phyloP scores from a whole-genome alignment of 495 filamentous ascomycete species.

The Paragyromitra xinjiangensis region DNA sequence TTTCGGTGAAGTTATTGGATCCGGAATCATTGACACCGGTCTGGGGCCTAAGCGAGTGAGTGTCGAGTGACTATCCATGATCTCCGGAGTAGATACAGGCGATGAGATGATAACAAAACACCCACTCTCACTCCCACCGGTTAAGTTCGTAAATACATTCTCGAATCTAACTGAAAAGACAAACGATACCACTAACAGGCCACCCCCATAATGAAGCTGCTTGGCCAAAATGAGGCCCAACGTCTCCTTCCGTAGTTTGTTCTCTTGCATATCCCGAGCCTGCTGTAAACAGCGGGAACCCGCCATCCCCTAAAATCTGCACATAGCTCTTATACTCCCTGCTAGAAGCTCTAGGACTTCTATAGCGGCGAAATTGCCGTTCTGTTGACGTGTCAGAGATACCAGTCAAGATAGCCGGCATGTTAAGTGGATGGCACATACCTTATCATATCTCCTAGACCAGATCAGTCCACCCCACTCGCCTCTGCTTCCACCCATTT shows the following conservation, averaged over 20 bases:
- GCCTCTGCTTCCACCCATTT: no score
- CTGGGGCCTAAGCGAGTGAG: no score
- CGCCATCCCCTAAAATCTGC: conserved; percentile 11
- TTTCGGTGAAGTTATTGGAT: no score
- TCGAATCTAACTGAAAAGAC: no score
- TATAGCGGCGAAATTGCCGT: conserved; percentile 72
- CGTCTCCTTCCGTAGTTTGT: not conserved
- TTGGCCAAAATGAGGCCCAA: not conserved
- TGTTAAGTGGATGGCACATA: not conserved
- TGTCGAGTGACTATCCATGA: no score
- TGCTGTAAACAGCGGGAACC: not conserved
- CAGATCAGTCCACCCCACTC: not conserved
- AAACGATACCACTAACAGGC: no score
- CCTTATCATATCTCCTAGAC: conserved; percentile 57
- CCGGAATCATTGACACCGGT: no score
- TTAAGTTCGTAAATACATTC: no score
- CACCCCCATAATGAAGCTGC: no score
- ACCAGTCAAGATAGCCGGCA: not conserved
- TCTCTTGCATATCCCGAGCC: not conserved
- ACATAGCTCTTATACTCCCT: conserved; percentile 70
- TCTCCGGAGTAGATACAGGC: no score
- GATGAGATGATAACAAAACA: no score
- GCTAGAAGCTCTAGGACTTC: conserved; percentile 66
- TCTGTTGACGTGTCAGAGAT: conserved; percentile 50
- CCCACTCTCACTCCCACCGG: no score